Conservation (phyloP, 345 rosid genomes). For the Carallia pectinifolia region DNA sequence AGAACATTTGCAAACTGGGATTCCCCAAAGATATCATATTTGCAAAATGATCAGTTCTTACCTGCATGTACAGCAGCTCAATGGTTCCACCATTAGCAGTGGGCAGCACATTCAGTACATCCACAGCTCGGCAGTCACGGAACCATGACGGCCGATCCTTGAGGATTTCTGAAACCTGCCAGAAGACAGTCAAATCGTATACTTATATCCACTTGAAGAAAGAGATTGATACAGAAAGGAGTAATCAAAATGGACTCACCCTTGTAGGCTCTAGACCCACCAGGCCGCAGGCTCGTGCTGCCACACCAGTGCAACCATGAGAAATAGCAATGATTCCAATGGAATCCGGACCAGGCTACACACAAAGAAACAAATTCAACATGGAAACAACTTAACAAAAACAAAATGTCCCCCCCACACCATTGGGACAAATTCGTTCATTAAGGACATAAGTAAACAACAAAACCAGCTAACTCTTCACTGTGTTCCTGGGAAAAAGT, state of each 20-base stretch:
- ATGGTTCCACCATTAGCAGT: slow-evolving; percentile 99
- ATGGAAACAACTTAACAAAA: slow-evolving; percentile 3
- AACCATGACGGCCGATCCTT: slow-evolving; percentile 98
- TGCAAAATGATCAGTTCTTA: slow-evolving; percentile 11
- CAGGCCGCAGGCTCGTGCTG: slow-evolving; percentile 99
- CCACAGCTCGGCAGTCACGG: slow-evolving; percentile 99
- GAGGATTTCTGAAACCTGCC: slow-evolving; percentile 96
- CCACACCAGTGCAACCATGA: slow-evolving; percentile 99
- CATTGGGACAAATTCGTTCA: no score
- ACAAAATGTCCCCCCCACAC: background rate
- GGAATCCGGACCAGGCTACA: slow-evolving; percentile 99
- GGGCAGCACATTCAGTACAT: slow-evolving; percentile 94
- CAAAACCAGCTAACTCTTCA: no score
- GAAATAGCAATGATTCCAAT: slow-evolving; percentile 99
- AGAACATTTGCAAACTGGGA: background rate
- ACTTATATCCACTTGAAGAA: background rate
- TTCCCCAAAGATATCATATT: background rate
- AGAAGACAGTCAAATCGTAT: background rate
- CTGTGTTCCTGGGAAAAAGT: no score
- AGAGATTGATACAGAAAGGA: background rate
- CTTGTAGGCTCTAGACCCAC: slow-evolving; percentile 99
- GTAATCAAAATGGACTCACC: slow-evolving; percentile 47
- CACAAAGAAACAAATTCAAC: background rate
- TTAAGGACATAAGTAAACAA: no score
- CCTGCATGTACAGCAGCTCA: slow-evolving; percentile 99